A percentile compares a stretch with the other conserved stretches of the same genome.
Evolutionary conservation across 441 rosid genomes (phyloP).

Genomic region (Isatis lusitanica): DNA sequence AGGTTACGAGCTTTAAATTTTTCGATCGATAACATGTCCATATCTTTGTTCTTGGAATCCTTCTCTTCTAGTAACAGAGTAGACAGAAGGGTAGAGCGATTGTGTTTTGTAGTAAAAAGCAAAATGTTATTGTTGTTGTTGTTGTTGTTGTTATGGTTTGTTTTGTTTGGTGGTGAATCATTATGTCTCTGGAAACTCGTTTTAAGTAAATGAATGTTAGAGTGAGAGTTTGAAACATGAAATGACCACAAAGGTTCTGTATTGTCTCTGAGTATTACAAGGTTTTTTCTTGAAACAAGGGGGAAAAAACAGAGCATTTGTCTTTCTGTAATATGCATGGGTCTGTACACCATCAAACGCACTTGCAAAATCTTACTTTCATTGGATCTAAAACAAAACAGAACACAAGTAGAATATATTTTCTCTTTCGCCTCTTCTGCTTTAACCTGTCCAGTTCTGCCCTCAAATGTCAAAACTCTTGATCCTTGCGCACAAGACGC

Average conservation of each 20-base stretch:
- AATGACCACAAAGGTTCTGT: constrained; percentile 12
- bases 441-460: constrained; percentile 18
- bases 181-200: neutral
- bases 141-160: constrained; percentile 2
- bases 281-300: constrained; percentile 17
- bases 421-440: constrained; percentile 5
- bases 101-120: neutral
- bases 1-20: constrained; percentile 51
- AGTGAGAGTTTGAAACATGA: constrained; percentile 2
- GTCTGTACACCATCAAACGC: constrained; percentile 11
- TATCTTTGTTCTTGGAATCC: neutral
- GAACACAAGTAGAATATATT: neutral
- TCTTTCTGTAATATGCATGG: constrained; percentile 5
- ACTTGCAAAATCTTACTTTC: constrained; percentile 16
- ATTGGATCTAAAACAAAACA: constrained; percentile 20
- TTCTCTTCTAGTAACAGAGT: neutral
- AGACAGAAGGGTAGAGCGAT: neutral
- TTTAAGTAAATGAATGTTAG: constrained; percentile 13
- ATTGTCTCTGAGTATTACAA: constrained; percentile 16
- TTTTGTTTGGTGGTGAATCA: neutral
- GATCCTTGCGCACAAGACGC: constrained; percentile 65
- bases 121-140: constrained; percentile 18
- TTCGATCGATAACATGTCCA: neutral
- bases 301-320: neutral
- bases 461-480: constrained; percentile 26